Percentiles rank a stretch among this genome's conserved stretches.
These are phyloP conservation scores for Peronosclerospora sorghi DNA, from an alignment of 352 stramenopile species.

Conservation along the genomic window DNA sequence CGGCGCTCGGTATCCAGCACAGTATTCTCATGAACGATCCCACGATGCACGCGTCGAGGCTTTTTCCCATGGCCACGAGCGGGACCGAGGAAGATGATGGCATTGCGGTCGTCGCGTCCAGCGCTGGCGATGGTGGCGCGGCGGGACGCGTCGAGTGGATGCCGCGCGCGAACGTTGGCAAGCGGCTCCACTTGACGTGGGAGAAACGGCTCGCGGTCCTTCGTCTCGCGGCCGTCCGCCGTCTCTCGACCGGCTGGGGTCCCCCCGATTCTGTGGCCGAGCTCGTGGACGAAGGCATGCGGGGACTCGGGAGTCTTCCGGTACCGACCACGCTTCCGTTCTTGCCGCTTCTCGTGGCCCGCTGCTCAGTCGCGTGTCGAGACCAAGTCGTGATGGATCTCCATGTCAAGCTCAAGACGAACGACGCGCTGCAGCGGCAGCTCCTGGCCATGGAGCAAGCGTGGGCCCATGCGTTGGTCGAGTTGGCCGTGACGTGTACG, in stretches of 20 bases:
- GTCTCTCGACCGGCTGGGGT: constrained; percentile 25
- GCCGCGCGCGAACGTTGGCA: constrained; percentile 17
- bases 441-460: constrained; percentile 59
- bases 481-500: constrained; percentile 60
- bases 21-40: constrained; percentile 81
- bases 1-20: constrained; percentile 52
- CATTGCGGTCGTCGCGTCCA: constrained; percentile 18
- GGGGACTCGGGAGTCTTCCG: constrained; percentile 46
- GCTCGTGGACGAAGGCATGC: constrained; percentile 52
- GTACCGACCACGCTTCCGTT: constrained; percentile 63
- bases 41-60: constrained; percentile 55
- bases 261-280: constrained; percentile 20
- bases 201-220: constrained; percentile 63
- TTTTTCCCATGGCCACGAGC: constrained; percentile 49
- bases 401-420: constrained; percentile 78
- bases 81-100: constrained; percentile 40
- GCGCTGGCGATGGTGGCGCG: too few relatives aligned
- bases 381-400: constrained; percentile 84
- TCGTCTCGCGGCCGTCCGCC: constrained; percentile 50
- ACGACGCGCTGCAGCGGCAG: constrained; percentile 57
- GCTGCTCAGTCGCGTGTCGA: constrained; percentile 37
- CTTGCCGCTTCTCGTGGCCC: constrained; percentile 45
- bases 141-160: too few relatives aligned
- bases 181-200: constrained; percentile 57
- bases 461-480: constrained; percentile 64